Conservation (phyloP, 805 yeast species). For the Barnettozyma wickerhamii region DNA sequence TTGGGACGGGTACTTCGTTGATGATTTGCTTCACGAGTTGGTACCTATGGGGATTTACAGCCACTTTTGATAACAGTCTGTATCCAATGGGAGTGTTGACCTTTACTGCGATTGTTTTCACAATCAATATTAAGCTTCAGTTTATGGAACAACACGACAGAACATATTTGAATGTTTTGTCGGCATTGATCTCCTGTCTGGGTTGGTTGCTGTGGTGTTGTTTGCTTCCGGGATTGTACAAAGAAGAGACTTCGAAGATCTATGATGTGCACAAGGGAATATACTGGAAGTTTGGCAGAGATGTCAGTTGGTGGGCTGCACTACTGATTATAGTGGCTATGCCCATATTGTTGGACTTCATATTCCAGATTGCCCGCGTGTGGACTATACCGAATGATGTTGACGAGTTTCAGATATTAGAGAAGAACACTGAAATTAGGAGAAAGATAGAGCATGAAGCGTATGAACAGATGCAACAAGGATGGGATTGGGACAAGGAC, state of each 20-base stretch:
- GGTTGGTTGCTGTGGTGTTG: slow-evolving; percentile 89
- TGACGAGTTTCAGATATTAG: slow-evolving; percentile 74
- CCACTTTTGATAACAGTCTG: slow-evolving; percentile 67
- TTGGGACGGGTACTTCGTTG: slow-evolving; percentile 71
- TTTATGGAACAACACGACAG: slow-evolving; percentile 76
- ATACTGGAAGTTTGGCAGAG: slow-evolving; percentile 67
- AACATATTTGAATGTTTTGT: slow-evolving; percentile 61
- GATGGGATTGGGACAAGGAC: slow-evolving; percentile 67
- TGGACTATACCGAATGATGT: slow-evolving; percentile 66
- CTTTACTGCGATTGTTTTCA: slow-evolving; percentile 65
- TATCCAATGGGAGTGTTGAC: slow-evolving; percentile 78
- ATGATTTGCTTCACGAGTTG: slow-evolving; percentile 64
- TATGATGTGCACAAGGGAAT: slow-evolving; percentile 73
- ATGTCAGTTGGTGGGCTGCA: slow-evolving; percentile 84
- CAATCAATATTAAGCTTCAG: slow-evolving; percentile 76
- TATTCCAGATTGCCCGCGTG: slow-evolving; percentile 52
- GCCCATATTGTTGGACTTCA: slow-evolving; percentile 63
- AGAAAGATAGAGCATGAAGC: slow-evolving; percentile 70
- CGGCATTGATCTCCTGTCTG: slow-evolving; percentile 64
- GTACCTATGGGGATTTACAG: slow-evolving; percentile 65
- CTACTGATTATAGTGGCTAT: slow-evolving; percentile 51
- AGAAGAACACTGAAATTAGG: slow-evolving; percentile 62
- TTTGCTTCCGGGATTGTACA: slow-evolving; percentile 66
- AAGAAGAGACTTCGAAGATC: slow-evolving; percentile 46
- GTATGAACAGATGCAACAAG: slow-evolving; percentile 65